Conservation (phyloP, 768 basidiomycete genomes). For the Termitomyces sp. region DNA sequence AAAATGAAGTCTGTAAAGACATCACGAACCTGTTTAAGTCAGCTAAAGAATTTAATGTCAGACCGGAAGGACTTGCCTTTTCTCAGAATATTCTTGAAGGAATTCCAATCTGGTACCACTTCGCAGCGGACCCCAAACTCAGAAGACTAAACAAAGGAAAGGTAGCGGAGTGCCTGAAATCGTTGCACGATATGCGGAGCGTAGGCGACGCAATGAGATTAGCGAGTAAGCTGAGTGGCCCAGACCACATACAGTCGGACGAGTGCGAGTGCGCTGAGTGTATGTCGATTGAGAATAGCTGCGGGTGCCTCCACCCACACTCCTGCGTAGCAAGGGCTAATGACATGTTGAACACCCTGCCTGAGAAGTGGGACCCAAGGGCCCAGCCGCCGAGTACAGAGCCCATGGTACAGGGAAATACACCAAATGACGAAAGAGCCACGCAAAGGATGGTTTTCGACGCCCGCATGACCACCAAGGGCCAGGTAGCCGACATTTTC, state of each 20-base stretch:
- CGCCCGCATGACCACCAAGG: no score
- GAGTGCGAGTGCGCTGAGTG: background rate
- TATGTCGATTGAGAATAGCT: background rate
- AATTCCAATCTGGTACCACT: background rate
- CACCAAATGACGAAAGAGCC: no score
- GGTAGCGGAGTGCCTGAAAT: no score
- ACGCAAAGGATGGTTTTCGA: no score
- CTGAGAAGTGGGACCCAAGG: no score
- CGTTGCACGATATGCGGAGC: no score
- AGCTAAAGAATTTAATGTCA: background rate
- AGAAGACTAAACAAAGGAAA: background rate
- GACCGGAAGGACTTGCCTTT: background rate
- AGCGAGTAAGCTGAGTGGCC: no score
- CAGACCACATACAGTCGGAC: background rate
- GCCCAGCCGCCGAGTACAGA: no score
- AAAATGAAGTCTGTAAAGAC: background rate
- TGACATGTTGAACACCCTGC: background rate
- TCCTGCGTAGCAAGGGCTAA: background rate
- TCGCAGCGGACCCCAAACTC: background rate
- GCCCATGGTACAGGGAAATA: no score
- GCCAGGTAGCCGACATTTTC: no score
- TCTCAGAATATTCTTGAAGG: background rate
- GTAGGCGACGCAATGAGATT: background rate
- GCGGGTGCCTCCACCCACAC: background rate
- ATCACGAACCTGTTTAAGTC: background rate